These are phyloP conservation scores for Diaporthe citriasiana DNA, from an alignment of 2,329 filamentous ascomycete genomes.

Conservation along the genomic window DNA sequence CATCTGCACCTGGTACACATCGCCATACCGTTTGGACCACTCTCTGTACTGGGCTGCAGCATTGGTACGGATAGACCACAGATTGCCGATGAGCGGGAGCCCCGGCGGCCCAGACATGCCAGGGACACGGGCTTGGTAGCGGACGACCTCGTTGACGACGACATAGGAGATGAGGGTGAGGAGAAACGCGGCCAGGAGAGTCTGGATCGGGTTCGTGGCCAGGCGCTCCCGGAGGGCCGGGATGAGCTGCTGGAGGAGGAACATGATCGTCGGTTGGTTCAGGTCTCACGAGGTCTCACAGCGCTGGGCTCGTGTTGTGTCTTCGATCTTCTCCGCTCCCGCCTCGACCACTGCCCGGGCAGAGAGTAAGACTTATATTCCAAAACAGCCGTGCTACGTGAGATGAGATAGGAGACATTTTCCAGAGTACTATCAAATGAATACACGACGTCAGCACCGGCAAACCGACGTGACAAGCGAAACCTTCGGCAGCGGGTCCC, in stretches of 20 bases:
- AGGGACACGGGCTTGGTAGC: slow-evolving; percentile 58
- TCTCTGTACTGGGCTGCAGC: slow-evolving; percentile 66
- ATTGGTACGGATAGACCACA: slow-evolving; percentile 67
- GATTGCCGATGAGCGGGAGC: slow-evolving; percentile 67
- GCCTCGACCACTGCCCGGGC: background rate
- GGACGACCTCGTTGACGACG: slow-evolving; percentile 63
- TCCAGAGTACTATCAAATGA: no score
- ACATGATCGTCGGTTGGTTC: background rate
- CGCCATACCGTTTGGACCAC: slow-evolving; percentile 50
- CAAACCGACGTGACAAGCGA: background rate
- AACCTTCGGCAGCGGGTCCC: background rate
- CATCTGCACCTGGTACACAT: slow-evolving; percentile 53
- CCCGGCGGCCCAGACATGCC: slow-evolving; percentile 64
- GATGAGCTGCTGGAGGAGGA: slow-evolving; percentile 1
- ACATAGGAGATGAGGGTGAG: slow-evolving; percentile 59
- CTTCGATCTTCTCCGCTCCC: background rate
- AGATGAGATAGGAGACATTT: background rate
- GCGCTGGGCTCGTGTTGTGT: background rate
- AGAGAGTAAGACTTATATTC: background rate
- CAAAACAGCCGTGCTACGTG: background rate
- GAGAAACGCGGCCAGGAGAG: background rate
- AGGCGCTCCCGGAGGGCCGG: background rate
- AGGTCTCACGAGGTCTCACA: background rate
- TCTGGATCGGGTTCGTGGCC: slow-evolving; percentile 12
- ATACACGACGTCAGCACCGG: background rate